Evolutionary conservation across 179 eudicot genomes (phyloP).

Genomic region (Nepenthes alata): DNA sequence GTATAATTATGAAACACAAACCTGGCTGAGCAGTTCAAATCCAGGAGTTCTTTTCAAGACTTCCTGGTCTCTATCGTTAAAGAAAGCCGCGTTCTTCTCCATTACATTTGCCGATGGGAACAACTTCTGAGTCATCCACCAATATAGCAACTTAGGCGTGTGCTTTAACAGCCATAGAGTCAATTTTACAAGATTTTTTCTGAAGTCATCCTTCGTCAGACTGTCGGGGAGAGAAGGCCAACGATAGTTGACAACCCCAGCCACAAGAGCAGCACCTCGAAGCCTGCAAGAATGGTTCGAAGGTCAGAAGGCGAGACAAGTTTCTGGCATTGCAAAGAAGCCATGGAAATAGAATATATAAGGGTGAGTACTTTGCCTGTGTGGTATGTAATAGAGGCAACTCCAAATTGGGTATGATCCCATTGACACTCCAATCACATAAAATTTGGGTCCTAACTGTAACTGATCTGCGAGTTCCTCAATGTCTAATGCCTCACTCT

Average conservation of each 20-base stretch:
- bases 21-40: constrained; percentile 69
- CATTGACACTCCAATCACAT: constrained; percentile 38
- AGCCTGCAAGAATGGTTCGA: constrained; percentile 35
- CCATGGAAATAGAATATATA: background rate
- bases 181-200: constrained; percentile 49
- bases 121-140: constrained; percentile 87
- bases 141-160: constrained; percentile 51
- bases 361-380: constrained; percentile 21
- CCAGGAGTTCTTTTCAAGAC: constrained; percentile 77
- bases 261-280: constrained; percentile 70
- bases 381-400: constrained; percentile 36
- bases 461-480: constrained; percentile 40
- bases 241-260: constrained; percentile 67
- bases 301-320: too few species aligned
- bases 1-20: constrained; percentile 6
- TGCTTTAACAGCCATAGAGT: constrained; percentile 27
- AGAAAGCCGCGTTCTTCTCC: constrained; percentile 67
- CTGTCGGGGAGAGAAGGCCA: constrained; percentile 76
- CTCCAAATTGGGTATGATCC: constrained; percentile 43
- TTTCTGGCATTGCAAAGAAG: background rate
- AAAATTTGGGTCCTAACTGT: constrained; percentile 31
- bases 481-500: constrained; percentile 36
- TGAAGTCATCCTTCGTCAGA: constrained; percentile 53
- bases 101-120: constrained; percentile 56
- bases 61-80: constrained; percentile 57